These are phyloP conservation scores for Exophiala viscosa DNA, from an alignment of 2,329 filamentous ascomycete species.

Conservation along the genomic window DNA sequence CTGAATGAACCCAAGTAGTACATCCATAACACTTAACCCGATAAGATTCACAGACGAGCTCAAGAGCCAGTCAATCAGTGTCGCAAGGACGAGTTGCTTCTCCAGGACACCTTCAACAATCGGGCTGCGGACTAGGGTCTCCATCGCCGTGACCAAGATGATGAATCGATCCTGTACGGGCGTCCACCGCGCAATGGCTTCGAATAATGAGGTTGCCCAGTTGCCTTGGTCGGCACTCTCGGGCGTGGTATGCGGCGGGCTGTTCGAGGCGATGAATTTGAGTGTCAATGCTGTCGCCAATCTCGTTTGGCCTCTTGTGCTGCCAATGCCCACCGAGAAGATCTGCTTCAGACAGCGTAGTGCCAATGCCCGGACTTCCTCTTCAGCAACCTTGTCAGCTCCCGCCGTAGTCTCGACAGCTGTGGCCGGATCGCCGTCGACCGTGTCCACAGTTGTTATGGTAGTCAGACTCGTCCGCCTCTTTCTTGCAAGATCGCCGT, in stretches of 20 bases:
- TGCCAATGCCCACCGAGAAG: conserved; percentile 60
- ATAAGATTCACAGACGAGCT: conserved; percentile 90
- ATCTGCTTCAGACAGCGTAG: conserved; percentile 83
- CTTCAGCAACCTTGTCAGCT: conserved; percentile 83
- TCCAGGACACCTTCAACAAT: conserved; percentile 67
- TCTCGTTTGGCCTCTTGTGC: conserved; percentile 77
- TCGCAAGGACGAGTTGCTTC: conserved; percentile 70
- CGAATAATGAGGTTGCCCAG: conserved; percentile 81
- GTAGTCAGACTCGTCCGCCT: conserved; percentile 77
- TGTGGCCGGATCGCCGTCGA: conserved; percentile 61
- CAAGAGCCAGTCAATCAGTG: conserved; percentile 76
- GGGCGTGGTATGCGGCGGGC: conserved; percentile 48
- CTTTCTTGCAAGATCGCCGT: conserved; percentile 60
- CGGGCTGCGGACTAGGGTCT: conserved; percentile 65
- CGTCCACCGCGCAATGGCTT: conserved; percentile 77
- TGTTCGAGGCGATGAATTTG: conserved; percentile 62
- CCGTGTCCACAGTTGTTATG: conserved; percentile 66
- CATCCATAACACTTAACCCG: conserved; percentile 92
- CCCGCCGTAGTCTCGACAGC: conserved; percentile 77
- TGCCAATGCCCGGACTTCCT: conserved; percentile 80
- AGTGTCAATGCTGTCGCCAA: conserved; percentile 70
- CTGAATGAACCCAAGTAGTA: conserved; percentile 77
- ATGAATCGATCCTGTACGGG: conserved; percentile 93
- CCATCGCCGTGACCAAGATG: conserved; percentile 77
- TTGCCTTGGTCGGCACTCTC: conserved; percentile 51